A percentile compares a stretch with the other conserved stretches of the same genome.
Conservation (phyloP, 73 alveolate genomes). For the Durusdinium trenchii region DNA sequence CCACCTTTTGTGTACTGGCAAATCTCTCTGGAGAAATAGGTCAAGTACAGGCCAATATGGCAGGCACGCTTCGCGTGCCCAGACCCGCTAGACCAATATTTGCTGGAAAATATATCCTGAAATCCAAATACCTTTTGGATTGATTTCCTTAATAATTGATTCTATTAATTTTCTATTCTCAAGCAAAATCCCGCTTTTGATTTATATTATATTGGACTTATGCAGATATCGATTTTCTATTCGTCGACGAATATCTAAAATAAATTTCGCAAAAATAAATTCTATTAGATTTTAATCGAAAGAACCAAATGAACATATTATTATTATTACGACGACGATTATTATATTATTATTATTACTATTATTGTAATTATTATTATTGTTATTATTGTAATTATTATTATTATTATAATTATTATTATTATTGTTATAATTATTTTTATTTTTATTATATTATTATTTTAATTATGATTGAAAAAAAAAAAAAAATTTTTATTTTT, state of each 20-base stretch:
- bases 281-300: no score
- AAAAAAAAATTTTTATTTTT: neutral
- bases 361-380: neutral
- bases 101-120: neutral
- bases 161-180: neutral
- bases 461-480: neutral
- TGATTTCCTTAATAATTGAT: neutral
- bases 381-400: no score
- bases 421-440: no score
- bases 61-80: no score
- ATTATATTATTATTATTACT: no score
- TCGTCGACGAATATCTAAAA: no score
- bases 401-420: no score
- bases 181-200: neutral
- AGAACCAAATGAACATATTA: neutral
- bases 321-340: neutral
- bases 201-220: neutral
- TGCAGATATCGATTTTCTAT: neutral
- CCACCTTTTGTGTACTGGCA: neutral
- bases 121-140: neutral
- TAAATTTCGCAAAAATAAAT: no score
- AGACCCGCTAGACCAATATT: no score
- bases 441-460: neutral
- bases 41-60: neutral
- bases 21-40: neutral